Conservation (phyloP, 805 yeast genomes). For the Candida koratica region DNA sequence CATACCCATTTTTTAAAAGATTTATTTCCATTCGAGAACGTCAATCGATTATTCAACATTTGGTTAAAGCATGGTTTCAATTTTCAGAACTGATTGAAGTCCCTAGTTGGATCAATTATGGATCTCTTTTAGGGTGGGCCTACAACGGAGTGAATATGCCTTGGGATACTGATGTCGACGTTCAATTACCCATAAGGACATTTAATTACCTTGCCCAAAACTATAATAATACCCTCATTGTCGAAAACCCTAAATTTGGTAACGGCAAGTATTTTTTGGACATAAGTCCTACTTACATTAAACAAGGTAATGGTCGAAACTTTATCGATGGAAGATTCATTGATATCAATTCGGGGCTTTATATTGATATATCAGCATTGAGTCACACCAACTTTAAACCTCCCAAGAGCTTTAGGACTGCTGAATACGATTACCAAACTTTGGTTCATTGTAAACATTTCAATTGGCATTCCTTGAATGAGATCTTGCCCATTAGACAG, state of each 20-base stretch:
- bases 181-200: conserved; percentile 25
- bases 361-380: conserved; percentile 43
- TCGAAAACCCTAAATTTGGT: conserved; percentile 31
- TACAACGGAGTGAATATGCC: conserved; percentile 31
- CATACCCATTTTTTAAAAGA: conserved; percentile 36
- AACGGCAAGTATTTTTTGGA: conserved; percentile 24
- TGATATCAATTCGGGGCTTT: conserved; percentile 37
- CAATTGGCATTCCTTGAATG: conserved; percentile 38
- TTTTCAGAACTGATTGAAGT: conserved; percentile 30
- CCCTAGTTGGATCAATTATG: conserved; percentile 28
- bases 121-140: conserved; percentile 29
- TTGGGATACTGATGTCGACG: conserved; percentile 30
- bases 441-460: conserved; percentile 37
- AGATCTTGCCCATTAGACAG: conserved; percentile 33
- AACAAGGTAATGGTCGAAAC: conserved; percentile 42
- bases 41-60: conserved; percentile 35
- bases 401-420: conserved; percentile 13
- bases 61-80: conserved; percentile 35
- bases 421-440: conserved; percentile 15
- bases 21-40: conserved; percentile 33
- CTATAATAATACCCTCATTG: conserved; percentile 21
- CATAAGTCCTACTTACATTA: conserved; percentile 23
- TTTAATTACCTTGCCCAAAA: conserved; percentile 23
- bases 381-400: conserved; percentile 23
- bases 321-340: conserved; percentile 37